Evolutionary conservation across 257 asterid genomes (phyloP), one percentile per base, ranked within the genome.

Genomic region (Solanum tarijense): DNA sequence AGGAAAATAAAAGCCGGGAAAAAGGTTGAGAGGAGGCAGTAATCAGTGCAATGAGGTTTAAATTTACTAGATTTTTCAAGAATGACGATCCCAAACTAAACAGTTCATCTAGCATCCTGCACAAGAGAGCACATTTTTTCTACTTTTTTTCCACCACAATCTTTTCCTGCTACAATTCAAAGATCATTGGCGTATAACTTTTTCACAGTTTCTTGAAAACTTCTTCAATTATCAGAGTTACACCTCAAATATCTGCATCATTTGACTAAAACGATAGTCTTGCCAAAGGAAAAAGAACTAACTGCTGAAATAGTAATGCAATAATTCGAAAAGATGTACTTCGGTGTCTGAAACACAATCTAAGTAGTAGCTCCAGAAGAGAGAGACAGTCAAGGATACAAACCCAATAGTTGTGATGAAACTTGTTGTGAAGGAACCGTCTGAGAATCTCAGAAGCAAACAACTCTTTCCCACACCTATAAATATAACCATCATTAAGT

Each of bases 381-480:
- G 41, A 81, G 41, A 13, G 43, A 18, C 9, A 29, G 29, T 81
- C 27, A 9, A 81, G 83, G 87, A 86, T 69, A 92, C 98, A 86
- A 90, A 95, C 98, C 98, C 96, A 89, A 95, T 95, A 75, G 96
- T 95, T 83, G 97, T 94, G 84, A 95, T 95, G 91, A 93, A 95
- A 89, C 96, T 95, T 83, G 97, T 94, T 23, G 95, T 92, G 91
- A 95, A 95, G 85, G 97, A 95, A 88, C 97, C 98, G 88, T 95
- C 96, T 11, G 91, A 92, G 91, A 91, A 89, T 39, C 89, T 86
- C 88, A 88, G 83, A 52, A 88, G 91, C 55, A 91, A 79, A 88
- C 93, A 91, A 89, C 91, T 88, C 75, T 89, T 91, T 73, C 92
- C 92, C 84, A 91, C 92, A 89, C 92, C 92, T 90, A 87, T 41